Conservation (phyloP, 202 grass and related monocot genomes). For the Schoenoplectus triqueter region DNA sequence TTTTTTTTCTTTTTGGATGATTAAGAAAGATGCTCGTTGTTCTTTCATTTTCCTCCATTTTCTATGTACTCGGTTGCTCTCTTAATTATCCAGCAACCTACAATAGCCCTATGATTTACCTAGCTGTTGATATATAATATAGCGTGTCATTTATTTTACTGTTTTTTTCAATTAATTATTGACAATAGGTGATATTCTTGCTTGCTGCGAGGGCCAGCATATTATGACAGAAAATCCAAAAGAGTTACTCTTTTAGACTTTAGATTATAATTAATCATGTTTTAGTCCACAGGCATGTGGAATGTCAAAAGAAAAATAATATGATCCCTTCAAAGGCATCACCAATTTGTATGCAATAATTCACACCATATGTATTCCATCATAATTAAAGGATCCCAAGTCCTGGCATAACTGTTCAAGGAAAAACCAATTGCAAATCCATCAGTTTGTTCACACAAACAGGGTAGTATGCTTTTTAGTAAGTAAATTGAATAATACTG, state of each 20-base stretch:
- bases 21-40: neutral
- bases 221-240: neutral
- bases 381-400: no score
- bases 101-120: neutral
- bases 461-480: no score
- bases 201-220: neutral
- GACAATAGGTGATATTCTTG: neutral
- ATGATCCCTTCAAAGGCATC: no score
- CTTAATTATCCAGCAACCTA: neutral
- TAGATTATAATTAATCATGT: neutral
- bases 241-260: neutral
- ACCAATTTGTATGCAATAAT: neutral
- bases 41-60: slow-evolving; percentile 24
- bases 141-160: neutral
- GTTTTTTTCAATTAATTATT: slow-evolving; percentile 8
- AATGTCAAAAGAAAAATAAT: neutral
- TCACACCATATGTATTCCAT: no score
- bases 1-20: neutral
- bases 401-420: no score
- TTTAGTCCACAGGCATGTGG: neutral
- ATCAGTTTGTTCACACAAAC: neutral
- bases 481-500: no score
- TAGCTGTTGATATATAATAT: slow-evolving; percentile 2
- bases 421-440: no score
- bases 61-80: neutral